phyloP scores from a whole-genome alignment of 2,329 filamentous ascomycete genomes.

The Scedosporium boydii region DNA sequence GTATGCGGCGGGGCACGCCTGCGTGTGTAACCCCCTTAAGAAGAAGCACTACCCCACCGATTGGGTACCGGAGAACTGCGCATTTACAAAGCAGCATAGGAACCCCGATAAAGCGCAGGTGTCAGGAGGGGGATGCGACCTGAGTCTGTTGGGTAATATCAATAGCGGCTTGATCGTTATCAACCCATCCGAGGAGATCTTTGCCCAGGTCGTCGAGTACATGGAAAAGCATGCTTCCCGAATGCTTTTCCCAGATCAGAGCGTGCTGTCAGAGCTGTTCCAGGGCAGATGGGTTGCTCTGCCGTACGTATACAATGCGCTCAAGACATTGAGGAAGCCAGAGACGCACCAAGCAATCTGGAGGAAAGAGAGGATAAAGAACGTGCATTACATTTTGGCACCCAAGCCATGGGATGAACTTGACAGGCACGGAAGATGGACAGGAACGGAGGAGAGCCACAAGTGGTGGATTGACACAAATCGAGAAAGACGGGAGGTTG shows the following conservation, averaged over 20 bases:
- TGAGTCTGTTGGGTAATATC: conserved; percentile 39
- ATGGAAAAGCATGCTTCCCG: conserved; percentile 35
- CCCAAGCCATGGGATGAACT: conserved; percentile 54
- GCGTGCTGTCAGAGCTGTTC: conserved; percentile 46
- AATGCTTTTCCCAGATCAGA: conserved; percentile 52
- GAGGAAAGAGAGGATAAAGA: conserved; percentile 48
- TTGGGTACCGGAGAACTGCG: conserved; percentile 53
- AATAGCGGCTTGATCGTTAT: conserved; percentile 47
- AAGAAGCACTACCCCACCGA: conserved; percentile 69
- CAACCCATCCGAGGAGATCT: conserved; percentile 37
- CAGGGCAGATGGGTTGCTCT: conserved; percentile 45
- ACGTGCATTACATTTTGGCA: conserved; percentile 51
- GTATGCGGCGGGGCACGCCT: conserved; percentile 77
- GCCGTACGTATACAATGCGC: conserved; percentile 52
- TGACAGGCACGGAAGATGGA: conserved; percentile 31
- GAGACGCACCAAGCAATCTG: conserved; percentile 47
- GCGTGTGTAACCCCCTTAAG: conserved; percentile 73
- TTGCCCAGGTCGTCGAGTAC: conserved; percentile 38
- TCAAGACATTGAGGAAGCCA: conserved; percentile 48
- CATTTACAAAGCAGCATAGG: conserved; percentile 44
- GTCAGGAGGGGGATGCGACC: conserved; percentile 30
- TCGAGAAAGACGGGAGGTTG: conserved; percentile 29
- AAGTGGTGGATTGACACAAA: conserved; percentile 47
- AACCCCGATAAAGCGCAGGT: conserved; percentile 37
- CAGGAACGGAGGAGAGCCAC: conserved; percentile 37